These are phyloP conservation scores for Vaccinium macrocarpon DNA, from an alignment of 148 eudicot genomes.

Conservation along the genomic window DNA sequence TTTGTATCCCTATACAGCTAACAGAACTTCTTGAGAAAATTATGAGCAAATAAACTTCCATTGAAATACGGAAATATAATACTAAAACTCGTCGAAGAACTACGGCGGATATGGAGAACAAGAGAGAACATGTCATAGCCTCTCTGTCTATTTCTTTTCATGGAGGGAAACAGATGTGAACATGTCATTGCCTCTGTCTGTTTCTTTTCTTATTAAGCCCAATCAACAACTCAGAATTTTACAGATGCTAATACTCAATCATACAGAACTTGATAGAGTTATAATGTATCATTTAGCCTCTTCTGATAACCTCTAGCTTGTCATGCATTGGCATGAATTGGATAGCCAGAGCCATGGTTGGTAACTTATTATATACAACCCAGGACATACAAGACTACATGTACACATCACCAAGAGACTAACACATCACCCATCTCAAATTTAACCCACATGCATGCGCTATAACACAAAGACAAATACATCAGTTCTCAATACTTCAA, in stretches of 20 bases:
- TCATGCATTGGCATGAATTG: background rate
- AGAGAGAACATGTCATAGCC: background rate
- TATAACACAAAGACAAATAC: background rate
- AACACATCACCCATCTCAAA: background rate
- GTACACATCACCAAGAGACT: background rate
- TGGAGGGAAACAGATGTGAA: background rate
- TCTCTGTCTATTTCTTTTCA: background rate
- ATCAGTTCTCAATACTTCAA: background rate
- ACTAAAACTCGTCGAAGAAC: background rate
- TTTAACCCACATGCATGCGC: background rate
- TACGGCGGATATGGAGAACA: background rate
- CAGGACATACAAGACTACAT: background rate
- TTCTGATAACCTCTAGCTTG: background rate
- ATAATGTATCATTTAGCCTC: background rate
- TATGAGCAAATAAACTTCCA: background rate
- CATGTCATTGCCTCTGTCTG: background rate
- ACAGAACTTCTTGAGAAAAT: background rate
- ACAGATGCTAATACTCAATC: background rate
- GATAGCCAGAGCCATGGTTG: background rate
- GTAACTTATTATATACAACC: background rate
- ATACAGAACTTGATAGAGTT: background rate
- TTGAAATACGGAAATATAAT: background rate
- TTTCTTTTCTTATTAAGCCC: background rate
- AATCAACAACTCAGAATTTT: background rate
- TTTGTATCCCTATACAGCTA: background rate